Evolutionary conservation across 768 basidiomycete genomes (phyloP).

Genomic region (Podaxis sp.): DNA sequence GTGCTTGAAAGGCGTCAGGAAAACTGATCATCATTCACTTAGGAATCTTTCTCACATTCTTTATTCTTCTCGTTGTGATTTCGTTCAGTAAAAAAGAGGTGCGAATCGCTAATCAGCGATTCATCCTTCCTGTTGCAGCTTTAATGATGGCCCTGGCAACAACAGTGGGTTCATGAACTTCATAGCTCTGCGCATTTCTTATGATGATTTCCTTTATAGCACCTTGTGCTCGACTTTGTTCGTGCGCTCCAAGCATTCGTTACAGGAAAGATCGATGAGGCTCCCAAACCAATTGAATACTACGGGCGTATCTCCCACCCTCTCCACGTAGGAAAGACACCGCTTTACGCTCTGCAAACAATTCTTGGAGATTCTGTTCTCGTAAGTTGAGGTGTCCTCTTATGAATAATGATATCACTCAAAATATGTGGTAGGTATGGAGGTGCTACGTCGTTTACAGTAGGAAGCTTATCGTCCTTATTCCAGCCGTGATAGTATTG

Average conservation of each 20-base stretch:
- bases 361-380: conserved; percentile 3
- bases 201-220: not conserved
- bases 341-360: not conserved
- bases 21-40: not conserved
- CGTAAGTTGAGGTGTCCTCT: not conserved
- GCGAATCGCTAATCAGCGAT: conserved; percentile 2
- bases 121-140: conserved; percentile 3
- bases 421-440: not conserved
- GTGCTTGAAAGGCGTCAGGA: not conserved
- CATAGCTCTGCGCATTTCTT: not conserved
- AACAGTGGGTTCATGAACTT: not conserved
- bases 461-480: not conserved
- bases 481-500: not conserved
- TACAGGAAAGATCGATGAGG: not conserved
- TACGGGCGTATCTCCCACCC: not conserved
- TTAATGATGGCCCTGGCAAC: conserved; percentile 1
- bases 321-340: conserved; percentile 2
- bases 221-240: not conserved
- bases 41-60: conserved; percentile 8
- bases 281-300: not conserved
- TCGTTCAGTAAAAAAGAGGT: not conserved
- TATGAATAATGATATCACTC: not conserved
- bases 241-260: conserved; percentile 1
- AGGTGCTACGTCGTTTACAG: conserved; percentile 2
- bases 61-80: not conserved